Base-by-base conservation (phyloP, 768 basidiomycete species). In the Leccinum broughii region DNA sequence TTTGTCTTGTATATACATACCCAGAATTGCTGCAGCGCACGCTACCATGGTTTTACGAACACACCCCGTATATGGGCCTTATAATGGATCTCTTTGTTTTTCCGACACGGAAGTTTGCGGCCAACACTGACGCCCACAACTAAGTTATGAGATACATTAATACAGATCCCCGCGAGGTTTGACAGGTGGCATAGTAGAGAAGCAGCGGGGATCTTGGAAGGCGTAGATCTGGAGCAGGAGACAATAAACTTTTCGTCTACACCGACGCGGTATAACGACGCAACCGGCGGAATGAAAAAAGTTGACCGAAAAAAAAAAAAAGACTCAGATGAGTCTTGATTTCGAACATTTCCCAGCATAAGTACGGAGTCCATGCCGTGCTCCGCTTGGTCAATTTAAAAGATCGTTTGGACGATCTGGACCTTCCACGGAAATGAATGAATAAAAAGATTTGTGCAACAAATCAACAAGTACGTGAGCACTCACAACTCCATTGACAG, bases 1-100 rank as follows among this genome's bases (percentile, higher is more conserved):
- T 64, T 54, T 53, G 55, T 62, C 41, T 66, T 63, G 57, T 62
- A 61, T 62, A 73, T 68, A 71, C 65, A 73, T 68, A 71, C 65
- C 60, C 54, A 32, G 60, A 55, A 51, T 55, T 64, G 26, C 59
- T 52, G 41, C 52, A 46, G 53, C 32, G 28, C 49, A 59, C 22
- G 58, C 58, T 62, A 54, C 60, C 22, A 17, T 32, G 30, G n/a
- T 50, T 60, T 52, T 37, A 28, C 13, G 30, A 44, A 54, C 34
- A 54, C 34, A 20, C 26, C 44, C 28, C 54, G 37, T 10, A 20
- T 44, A 39, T 35, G 56, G 37, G 62, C 44, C 53, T 32, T 24
- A 50, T n/a, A 5, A 53, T 57, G 56, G 50, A 62, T 53, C 28
- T 51, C 20, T 62, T 46, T 20, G 10, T 46, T 46, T 13, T 24